These are phyloP conservation scores for Aspergillus incahuasiensis DNA, from an alignment of 495 filamentous ascomycete species.

Conservation along the genomic window DNA sequence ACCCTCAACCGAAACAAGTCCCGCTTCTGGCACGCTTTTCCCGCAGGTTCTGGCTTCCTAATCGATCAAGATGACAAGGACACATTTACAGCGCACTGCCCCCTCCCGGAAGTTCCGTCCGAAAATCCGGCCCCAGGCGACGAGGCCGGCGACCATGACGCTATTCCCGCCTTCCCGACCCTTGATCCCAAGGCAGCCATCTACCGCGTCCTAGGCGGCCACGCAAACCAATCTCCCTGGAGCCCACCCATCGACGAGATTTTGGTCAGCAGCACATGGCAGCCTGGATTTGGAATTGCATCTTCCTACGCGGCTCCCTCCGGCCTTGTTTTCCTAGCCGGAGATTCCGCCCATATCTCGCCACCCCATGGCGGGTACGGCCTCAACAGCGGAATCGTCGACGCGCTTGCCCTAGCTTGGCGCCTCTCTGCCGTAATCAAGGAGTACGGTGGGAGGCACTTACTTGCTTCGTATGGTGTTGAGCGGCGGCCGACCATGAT, in stretches of 20 bases:
- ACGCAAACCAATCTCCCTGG: not conserved
- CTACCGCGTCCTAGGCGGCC: slow-evolving; percentile 22
- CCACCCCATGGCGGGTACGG: slow-evolving; percentile 39
- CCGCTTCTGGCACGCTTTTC: slow-evolving; percentile 31
- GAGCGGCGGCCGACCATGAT: slow-evolving; percentile 20
- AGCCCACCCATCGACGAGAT: slow-evolving; percentile 30
- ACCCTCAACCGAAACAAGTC: slow-evolving; percentile 6
- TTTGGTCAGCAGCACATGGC: slow-evolving; percentile 22
- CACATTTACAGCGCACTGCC: slow-evolving; percentile 27
- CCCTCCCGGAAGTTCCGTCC: slow-evolving; percentile 14
- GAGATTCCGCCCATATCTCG: slow-evolving; percentile 50
- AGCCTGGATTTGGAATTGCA: slow-evolving; percentile 21
- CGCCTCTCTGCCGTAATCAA: slow-evolving; percentile 24
- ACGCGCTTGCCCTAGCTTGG: slow-evolving; percentile 29
- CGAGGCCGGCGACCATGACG: no score
- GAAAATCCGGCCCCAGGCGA: not conserved
- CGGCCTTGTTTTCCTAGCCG: slow-evolving; percentile 47
- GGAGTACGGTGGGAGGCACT: slow-evolving; percentile 16
- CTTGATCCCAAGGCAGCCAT: slow-evolving; percentile 20
- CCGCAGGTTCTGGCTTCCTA: slow-evolving; percentile 12
- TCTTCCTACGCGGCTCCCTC: slow-evolving; percentile 11
- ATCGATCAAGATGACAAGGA: slow-evolving; percentile 30
- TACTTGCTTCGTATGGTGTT: slow-evolving; percentile 20
- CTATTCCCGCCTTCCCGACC: no score
- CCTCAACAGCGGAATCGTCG: slow-evolving; percentile 31